phyloP scores from a whole-genome alignment of 306 rosid genomes.

The Herpetospermum pedunculosum region DNA sequence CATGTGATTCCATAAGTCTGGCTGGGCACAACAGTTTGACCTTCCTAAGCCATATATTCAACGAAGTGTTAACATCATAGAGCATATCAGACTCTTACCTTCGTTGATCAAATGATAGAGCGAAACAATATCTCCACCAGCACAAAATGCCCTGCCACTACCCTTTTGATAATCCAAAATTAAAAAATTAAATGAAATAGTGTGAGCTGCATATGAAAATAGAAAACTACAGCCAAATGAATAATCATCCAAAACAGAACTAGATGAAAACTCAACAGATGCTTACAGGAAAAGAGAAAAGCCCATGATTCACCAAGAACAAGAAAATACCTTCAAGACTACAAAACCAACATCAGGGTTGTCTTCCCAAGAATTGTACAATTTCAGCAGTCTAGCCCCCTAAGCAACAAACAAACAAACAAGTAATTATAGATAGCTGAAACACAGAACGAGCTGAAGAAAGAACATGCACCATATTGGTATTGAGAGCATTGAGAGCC shows the following conservation, averaged over 20 bases:
- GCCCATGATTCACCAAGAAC: background rate
- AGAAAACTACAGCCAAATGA: background rate
- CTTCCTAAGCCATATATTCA: background rate
- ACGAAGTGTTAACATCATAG: background rate
- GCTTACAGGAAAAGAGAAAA: background rate
- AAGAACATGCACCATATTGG: conserved; percentile 23
- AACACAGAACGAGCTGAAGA: background rate
- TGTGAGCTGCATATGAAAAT: conserved; percentile 10
- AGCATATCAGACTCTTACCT: conserved; percentile 25
- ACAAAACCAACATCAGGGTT: conserved; percentile 69
- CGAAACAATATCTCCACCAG: conserved; percentile 87
- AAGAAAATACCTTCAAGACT: conserved; percentile 43
- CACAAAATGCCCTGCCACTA: conserved; percentile 72
- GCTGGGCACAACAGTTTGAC: background rate
- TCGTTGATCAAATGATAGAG: conserved; percentile 38
- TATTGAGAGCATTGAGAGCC: conserved; percentile 41
- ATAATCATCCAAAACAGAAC: background rate
- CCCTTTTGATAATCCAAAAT: conserved; percentile 45
- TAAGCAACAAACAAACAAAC: conserved; percentile 12
- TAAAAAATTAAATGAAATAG: conserved; percentile 7
- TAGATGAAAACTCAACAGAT: background rate
- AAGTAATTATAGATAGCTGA: background rate
- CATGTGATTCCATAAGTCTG: background rate
- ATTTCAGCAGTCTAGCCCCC: conserved; percentile 46
- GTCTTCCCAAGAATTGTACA: conserved; percentile 68